A percentile compares a stretch with the other conserved stretches of the same genome.
phyloP scores from a whole-genome alignment of 2,329 filamentous ascomycete species.

The Microcera coccophila region DNA sequence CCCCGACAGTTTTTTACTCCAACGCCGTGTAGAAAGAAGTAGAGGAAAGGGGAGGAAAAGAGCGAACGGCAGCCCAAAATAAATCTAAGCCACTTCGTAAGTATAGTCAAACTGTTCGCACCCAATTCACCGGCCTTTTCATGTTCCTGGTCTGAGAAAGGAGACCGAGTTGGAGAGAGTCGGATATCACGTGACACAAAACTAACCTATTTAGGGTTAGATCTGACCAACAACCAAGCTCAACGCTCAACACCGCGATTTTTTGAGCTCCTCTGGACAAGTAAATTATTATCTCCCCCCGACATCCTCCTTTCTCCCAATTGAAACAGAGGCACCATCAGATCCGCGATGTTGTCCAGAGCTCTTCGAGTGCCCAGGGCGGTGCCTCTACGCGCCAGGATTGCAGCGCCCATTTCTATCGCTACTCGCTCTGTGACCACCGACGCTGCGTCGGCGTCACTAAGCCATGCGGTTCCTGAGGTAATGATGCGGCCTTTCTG shows the following conservation, averaged over 20 bases:
- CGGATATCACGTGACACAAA: conserved; percentile 50
- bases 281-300: conserved; percentile 30
- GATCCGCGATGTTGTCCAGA: conserved; percentile 64
- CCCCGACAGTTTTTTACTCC: conserved; percentile 10
- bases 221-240: conserved; percentile 38
- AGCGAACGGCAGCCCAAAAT: too few relatives aligned
- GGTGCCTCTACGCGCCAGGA: conserved; percentile 52
- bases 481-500: conserved; percentile 34
- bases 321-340: conserved; percentile 33
- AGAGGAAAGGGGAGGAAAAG: too few relatives aligned
- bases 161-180: not conserved
- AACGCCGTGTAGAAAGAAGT: not conserved
- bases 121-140: not conserved
- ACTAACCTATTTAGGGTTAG: conserved; percentile 33
- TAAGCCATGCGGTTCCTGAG: conserved; percentile 66
- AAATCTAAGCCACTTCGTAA: too few relatives aligned
- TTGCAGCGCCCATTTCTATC: conserved; percentile 42
- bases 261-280: conserved; percentile 38
- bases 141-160: not conserved
- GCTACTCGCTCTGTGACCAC: conserved; percentile 81
- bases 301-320: conserved; percentile 29
- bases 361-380: conserved; percentile 60
- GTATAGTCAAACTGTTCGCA: not conserved
- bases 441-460: conserved; percentile 86
- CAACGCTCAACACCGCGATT: conserved; percentile 44